Evolutionary conservation across 345 rosid genomes (phyloP).

Genomic region (Mercurialis annua): DNA sequence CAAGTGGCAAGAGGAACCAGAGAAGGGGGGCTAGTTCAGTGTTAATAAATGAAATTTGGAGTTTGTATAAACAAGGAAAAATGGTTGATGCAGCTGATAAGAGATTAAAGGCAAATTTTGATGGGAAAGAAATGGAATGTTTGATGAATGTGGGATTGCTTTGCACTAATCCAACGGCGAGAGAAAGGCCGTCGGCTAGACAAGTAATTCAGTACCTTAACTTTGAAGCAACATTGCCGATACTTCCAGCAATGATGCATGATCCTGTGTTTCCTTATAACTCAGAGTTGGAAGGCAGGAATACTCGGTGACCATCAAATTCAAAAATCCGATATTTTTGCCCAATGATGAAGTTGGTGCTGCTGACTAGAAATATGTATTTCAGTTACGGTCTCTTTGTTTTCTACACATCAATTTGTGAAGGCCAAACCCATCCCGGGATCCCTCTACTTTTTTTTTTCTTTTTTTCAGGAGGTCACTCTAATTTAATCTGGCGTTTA

Average conservation of each 20-base stretch:
- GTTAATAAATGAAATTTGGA: not conserved
- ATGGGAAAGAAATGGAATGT: constrained; percentile 1
- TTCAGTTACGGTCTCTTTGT: too few relatives aligned
- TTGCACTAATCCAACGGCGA: not conserved
- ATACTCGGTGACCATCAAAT: not conserved
- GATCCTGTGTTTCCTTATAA: constrained; percentile 12
- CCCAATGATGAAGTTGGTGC: too few relatives aligned
- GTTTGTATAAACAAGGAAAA: not conserved
- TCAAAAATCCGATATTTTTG: too few relatives aligned
- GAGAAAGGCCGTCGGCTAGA: not conserved
- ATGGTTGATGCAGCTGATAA: constrained; percentile 7
- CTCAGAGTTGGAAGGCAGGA: not conserved
- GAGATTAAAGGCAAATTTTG: not conserved
- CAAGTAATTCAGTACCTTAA: not conserved
- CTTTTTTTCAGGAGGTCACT: too few relatives aligned
- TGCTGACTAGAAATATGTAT: too few relatives aligned
- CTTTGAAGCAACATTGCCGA: not conserved
- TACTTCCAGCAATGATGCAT: not conserved
- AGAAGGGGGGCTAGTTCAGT: not conserved
- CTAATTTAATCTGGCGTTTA: too few relatives aligned
- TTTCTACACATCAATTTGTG: too few relatives aligned
- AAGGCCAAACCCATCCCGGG: too few relatives aligned
- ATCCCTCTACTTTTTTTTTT: too few relatives aligned
- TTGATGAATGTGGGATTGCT: constrained; percentile 2
- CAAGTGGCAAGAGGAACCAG: not conserved